Evolutionary conservation across 2,329 filamentous ascomycete species (phyloP).

Genomic region (Talaromyces sp.): DNA sequence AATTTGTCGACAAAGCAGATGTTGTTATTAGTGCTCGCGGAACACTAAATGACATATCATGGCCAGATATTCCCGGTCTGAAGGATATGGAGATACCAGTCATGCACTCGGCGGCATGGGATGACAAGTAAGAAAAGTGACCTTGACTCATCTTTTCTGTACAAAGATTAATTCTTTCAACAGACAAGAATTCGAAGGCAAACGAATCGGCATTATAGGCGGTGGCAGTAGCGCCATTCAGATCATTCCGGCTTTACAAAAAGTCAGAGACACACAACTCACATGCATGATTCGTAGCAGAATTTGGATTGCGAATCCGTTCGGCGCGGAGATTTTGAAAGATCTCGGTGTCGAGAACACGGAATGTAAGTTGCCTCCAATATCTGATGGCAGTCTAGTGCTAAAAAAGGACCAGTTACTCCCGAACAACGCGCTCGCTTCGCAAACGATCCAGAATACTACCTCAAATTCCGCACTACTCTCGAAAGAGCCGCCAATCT

Average conservation of each 20-base stretch:
- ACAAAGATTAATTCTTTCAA: background rate
- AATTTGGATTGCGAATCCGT: constrained; percentile 29
- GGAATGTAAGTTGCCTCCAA: background rate
- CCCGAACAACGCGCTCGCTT: background rate
- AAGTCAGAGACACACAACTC: constrained; percentile 38
- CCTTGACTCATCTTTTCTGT: too few species aligned
- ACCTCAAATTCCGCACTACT: background rate
- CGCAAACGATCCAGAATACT: constrained; percentile 2
- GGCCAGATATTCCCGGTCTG: constrained; percentile 23
- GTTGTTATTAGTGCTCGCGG: constrained; percentile 28
- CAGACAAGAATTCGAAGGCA: constrained; percentile 22
- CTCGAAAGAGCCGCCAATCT: background rate
- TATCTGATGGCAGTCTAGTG: too few species aligned
- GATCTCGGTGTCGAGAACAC: background rate
- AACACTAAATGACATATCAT: constrained; percentile 37
- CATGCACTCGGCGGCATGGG: constrained; percentile 46
- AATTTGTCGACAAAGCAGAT: constrained; percentile 20
- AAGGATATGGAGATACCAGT: constrained; percentile 27
- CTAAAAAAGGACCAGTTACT: background rate
- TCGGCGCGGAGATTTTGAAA: background rate
- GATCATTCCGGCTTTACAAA: constrained; percentile 37
- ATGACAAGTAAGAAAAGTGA: constrained; percentile 24
- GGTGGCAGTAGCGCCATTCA: constrained; percentile 43
- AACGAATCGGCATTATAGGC: constrained; percentile 37
- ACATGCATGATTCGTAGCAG: constrained; percentile 35